Conservation (phyloP, 805 yeast genomes). For the Jamesozyma hellenica region DNA sequence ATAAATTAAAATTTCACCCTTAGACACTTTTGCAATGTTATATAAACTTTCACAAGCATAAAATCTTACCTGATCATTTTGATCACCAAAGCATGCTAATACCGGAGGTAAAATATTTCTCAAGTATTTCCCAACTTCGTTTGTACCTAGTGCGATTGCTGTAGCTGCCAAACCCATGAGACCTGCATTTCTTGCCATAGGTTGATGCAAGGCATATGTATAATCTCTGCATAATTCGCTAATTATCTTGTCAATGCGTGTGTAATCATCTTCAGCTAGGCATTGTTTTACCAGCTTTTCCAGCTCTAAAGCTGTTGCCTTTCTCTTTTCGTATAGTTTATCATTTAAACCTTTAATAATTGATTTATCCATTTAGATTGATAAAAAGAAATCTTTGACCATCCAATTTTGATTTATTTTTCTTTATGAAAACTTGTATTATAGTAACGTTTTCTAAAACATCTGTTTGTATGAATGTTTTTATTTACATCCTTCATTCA, state of each 20-base stretch:
- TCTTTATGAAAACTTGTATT: too few relatives aligned
- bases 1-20: constrained; percentile 83
- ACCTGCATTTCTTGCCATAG: constrained; percentile 90
- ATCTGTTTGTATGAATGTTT: too few relatives aligned
- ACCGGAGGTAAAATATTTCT: constrained; percentile 88
- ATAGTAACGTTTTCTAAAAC: too few relatives aligned
- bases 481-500: too few relatives aligned
- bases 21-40: constrained; percentile 91
- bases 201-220: constrained; percentile 74
- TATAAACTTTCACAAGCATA: constrained; percentile 94
- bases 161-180: constrained; percentile 92
- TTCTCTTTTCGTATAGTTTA: constrained; percentile 66
- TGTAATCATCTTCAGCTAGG: constrained; percentile 23
- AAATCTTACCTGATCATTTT: constrained; percentile 92
- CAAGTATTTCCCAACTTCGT: constrained; percentile 71
- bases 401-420: too few relatives aligned
- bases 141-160: constrained; percentile 80
- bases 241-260: constrained; percentile 41
- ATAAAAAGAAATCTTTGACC: too few relatives aligned
- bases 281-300: constrained; percentile 71
- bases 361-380: constrained; percentile 39
- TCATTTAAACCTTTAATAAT: constrained; percentile 61
- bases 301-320: constrained; percentile 65
- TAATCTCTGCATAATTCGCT: constrained; percentile 67
- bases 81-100: constrained; percentile 90